Evolutionary conservation across 1,139 yeast species (phyloP).

Genomic region (Nakaseomyces uthaithaninus): DNA sequence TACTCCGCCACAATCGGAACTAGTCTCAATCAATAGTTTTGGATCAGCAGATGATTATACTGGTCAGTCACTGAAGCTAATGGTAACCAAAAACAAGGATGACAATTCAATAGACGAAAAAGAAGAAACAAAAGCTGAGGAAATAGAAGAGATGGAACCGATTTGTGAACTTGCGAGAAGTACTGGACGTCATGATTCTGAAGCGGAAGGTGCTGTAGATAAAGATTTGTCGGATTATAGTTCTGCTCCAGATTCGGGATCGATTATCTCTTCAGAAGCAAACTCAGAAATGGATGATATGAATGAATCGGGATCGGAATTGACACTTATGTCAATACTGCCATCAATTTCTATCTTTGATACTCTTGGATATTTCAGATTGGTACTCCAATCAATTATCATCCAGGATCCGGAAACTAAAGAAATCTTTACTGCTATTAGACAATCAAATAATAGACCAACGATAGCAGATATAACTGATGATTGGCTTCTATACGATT

Average conservation of each 20-base stretch:
- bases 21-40: slow-evolving; percentile 18
- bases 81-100: slow-evolving; percentile 1
- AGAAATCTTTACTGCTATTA: slow-evolving; percentile 29
- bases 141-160: background rate
- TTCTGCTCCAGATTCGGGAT: background rate
- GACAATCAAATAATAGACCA: slow-evolving; percentile 30
- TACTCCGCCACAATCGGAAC: slow-evolving; percentile 18
- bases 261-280: background rate
- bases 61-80: background rate
- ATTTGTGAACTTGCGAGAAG: background rate
- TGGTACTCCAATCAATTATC: slow-evolving; percentile 29
- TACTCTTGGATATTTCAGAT: slow-evolving; percentile 26
- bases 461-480: slow-evolving; percentile 30
- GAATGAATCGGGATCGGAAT: slow-evolving; percentile 5
- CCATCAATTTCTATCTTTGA: slow-evolving; percentile 30
- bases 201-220: background rate
- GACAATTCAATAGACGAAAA: slow-evolving; percentile 3
- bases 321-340: slow-evolving; percentile 19
- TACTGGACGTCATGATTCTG: background rate
- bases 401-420: slow-evolving; percentile 22
- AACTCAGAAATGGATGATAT: background rate
- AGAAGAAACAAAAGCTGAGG: background rate
- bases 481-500: slow-evolving; percentile 37
- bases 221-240: background rate
- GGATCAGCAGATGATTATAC: slow-evolving; percentile 4